phyloP scores from a whole-genome alignment of 805 yeast species.

The Lachancea cidri region DNA sequence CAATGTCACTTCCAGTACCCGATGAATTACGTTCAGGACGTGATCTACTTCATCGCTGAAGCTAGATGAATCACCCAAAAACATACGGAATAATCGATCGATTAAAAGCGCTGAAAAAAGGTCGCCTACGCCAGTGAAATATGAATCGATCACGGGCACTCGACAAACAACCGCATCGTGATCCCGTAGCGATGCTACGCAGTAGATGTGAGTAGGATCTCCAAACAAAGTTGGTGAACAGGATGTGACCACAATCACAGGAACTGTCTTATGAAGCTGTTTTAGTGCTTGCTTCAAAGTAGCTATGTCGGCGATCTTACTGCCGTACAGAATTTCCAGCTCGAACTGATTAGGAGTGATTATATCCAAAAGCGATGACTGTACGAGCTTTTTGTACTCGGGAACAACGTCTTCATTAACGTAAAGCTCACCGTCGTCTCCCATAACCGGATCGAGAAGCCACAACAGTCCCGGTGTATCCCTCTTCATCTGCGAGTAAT shows the following conservation, averaged over 20 bases:
- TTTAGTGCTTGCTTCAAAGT: conserved; percentile 44
- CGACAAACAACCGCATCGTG: conserved; percentile 29
- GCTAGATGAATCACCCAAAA: conserved; percentile 8
- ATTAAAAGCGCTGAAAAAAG: conserved; percentile 74
- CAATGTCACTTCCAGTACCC: conserved; percentile 24
- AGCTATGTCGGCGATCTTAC: conserved; percentile 37
- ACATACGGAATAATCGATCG: conserved; percentile 46
- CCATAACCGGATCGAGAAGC: conserved; percentile 76
- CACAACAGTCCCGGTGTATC: conserved; percentile 39
- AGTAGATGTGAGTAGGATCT: conserved; percentile 33
- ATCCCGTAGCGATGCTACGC: conserved; percentile 40
- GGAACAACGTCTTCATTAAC: conserved; percentile 60
- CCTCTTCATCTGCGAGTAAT: conserved; percentile 35
- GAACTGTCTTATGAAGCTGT: conserved; percentile 38
- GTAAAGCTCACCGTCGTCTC: conserved; percentile 68
- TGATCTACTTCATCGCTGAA: conserved; percentile 26
- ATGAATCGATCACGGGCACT: conserved; percentile 63
- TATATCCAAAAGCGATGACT: conserved; percentile 50
- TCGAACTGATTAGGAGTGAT: conserved; percentile 93
- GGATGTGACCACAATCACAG: conserved; percentile 25
- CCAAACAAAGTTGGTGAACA: conserved; percentile 18
- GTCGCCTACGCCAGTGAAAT: conserved; percentile 95
- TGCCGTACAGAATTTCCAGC: conserved; percentile 61
- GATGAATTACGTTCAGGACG: conserved; percentile 31
- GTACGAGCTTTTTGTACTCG: conserved; percentile 45